Percentiles rank a stretch among this genome's conserved stretches.
phyloP scores from a whole-genome alignment of 495 filamentous ascomycete genomes.

The Trichoderma virens region DNA sequence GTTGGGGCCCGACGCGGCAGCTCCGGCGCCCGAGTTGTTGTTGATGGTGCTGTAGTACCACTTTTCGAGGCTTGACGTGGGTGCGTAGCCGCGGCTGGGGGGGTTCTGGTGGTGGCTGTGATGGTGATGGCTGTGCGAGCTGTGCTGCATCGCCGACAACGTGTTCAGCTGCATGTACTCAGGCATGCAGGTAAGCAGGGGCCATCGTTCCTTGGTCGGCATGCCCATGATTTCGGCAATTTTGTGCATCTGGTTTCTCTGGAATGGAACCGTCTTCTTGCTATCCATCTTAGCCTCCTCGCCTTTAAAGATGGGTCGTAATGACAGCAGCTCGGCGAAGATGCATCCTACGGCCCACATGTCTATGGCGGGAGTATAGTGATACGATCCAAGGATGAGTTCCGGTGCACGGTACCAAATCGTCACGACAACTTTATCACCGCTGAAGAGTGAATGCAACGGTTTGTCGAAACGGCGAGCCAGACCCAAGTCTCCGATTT shows the following conservation, averaged over 20 bases:
- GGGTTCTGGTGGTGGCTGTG: conserved; percentile 44
- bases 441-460: conserved; percentile 78
- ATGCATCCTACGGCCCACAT: conserved; percentile 98
- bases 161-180: conserved; percentile 66
- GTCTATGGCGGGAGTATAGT: conserved; percentile 95
- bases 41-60: conserved; percentile 51
- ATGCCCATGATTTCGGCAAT: conserved; percentile 93
- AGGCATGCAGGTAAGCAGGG: conserved; percentile 67
- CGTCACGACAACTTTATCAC: conserved; percentile 97
- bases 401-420: conserved; percentile 99
- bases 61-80: conserved; percentile 39
- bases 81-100: conserved; percentile 19
- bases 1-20: conserved; percentile 13
- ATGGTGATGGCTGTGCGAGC: conserved; percentile 32
- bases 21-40: conserved; percentile 20
- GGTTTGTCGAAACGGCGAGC: conserved; percentile 93
- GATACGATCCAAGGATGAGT: conserved; percentile 77
- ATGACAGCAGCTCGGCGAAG: conserved; percentile 84
- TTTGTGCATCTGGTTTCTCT: conserved; percentile 97
- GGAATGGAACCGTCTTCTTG: conserved; percentile 95
- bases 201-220: conserved; percentile 85
- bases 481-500: conserved; percentile 88
- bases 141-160: conserved; percentile 31
- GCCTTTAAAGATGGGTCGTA: conserved; percentile 95
- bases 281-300: conserved; percentile 98